Conservation (phyloP, 129 eudicot genomes). For the Chrysanthemum seticuspe region DNA sequence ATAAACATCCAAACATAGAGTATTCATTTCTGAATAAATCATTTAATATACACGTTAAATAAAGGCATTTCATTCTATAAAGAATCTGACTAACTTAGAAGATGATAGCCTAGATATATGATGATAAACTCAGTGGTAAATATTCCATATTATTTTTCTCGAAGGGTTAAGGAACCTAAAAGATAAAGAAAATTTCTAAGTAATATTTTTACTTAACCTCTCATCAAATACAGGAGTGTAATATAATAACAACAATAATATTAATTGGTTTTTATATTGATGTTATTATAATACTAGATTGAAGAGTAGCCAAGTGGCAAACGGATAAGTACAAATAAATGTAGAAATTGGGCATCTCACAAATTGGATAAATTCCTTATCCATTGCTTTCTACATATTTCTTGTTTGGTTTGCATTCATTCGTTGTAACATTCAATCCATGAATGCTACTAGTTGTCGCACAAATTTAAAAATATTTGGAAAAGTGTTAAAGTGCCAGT, state of each 20-base stretch:
- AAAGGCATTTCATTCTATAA: not conserved
- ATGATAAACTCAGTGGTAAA: too few species aligned
- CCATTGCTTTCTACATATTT: constrained; percentile 16
- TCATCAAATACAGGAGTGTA: not conserved
- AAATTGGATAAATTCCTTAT: constrained; percentile 31
- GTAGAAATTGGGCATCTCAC: constrained; percentile 30
- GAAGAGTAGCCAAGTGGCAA: constrained; percentile 23
- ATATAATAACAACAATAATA: not conserved
- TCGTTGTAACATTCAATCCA: constrained; percentile 9
- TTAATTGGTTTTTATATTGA: not conserved
- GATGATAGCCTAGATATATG: too few species aligned
- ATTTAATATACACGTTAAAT: not conserved
- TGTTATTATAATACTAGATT: not conserved
- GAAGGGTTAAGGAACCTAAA: too few species aligned
- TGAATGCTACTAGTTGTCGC: too few species aligned
- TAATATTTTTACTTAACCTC: too few species aligned
- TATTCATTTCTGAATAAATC: not conserved
- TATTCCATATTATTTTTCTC: too few species aligned
- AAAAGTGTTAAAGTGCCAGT: too few species aligned
- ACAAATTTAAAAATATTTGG: too few species aligned
- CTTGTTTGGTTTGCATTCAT: constrained; percentile 12
- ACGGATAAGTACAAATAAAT: constrained; percentile 28
- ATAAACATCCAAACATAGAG: not conserved
- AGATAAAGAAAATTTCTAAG: too few species aligned
- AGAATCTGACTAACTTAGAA: not conserved